Percentiles rank a stretch among this genome's conserved stretches.
Evolutionary conservation across 2,329 filamentous ascomycete genomes (phyloP).

Genomic region (Septoria linicola): DNA sequence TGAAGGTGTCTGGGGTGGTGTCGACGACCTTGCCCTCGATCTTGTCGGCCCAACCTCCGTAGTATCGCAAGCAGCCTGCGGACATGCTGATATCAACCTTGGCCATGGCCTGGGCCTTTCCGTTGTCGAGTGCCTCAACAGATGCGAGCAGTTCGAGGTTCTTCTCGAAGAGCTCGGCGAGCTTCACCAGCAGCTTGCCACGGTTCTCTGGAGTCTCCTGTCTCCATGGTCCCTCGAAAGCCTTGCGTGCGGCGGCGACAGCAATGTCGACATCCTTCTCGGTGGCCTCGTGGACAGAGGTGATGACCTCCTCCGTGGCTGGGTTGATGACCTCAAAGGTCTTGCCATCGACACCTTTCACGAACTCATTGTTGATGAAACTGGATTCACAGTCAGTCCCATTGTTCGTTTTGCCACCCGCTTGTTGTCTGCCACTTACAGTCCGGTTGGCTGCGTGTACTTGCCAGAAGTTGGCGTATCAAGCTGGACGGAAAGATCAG

Average conservation of each 20-base stretch:
- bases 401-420: neutral
- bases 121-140: conserved; percentile 85
- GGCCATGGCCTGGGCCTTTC: conserved; percentile 75
- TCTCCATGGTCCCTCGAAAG: conserved; percentile 72
- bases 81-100: conserved; percentile 71
- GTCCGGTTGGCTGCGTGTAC: conserved; percentile 54
- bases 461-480: conserved; percentile 66
- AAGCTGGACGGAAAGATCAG: conserved; percentile 58
- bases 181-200: conserved; percentile 67
- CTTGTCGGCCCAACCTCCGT: conserved; percentile 90
- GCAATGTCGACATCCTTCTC: conserved; percentile 83
- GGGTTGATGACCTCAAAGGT: conserved; percentile 93
- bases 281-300: conserved; percentile 76
- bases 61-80: conserved; percentile 75
- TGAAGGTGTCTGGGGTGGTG: conserved; percentile 73
- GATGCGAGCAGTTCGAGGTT: conserved; percentile 73
- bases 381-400: conserved; percentile 43
- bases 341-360: conserved; percentile 79
- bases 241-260: conserved; percentile 80
- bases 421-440: conserved; percentile 44
- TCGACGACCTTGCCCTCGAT: conserved; percentile 84
- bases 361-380: conserved; percentile 92
- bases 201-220: conserved; percentile 68
- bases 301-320: conserved; percentile 78
- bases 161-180: conserved; percentile 78